phyloP scores from a whole-genome alignment of 2,329 filamentous ascomycete species.

The Orbilia brochopaga region DNA sequence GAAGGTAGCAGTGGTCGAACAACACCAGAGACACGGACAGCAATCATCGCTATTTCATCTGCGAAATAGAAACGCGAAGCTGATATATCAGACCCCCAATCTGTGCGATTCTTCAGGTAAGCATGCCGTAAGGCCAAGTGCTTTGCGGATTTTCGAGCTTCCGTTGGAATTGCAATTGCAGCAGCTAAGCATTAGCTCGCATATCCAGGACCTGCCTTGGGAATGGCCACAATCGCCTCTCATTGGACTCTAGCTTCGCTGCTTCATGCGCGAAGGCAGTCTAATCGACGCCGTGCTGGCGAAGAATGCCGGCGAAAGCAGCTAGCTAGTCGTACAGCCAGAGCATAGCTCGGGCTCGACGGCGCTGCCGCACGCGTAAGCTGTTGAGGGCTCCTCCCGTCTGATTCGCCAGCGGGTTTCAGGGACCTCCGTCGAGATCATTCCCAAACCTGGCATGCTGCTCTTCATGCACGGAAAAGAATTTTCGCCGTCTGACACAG shows the following conservation, averaged over 20 bases:
- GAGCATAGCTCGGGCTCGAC: constrained; percentile 9
- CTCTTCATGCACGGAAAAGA: constrained; percentile 39
- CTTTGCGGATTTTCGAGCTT: no score
- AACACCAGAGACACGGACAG: background rate
- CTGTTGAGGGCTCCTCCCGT: constrained; percentile 16
- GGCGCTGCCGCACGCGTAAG: constrained; percentile 40
- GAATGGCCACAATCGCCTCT: background rate
- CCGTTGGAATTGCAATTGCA: background rate
- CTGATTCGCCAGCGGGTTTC: constrained; percentile 30
- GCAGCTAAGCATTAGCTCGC: background rate
- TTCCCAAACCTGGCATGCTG: constrained; percentile 35
- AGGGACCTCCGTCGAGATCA: constrained; percentile 29
- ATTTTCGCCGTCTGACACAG: constrained; percentile 17
- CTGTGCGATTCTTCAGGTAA: no score
- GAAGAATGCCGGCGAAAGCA: constrained; percentile 37
- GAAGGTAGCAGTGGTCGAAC: background rate
- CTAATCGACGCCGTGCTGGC: background rate
- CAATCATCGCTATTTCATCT: background rate
- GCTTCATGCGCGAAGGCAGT: background rate
- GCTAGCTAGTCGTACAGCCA: constrained; percentile 25
- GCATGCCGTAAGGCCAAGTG: no score
- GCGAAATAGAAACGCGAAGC: no score
- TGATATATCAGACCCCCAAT: no score
- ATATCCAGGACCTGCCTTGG: background rate
- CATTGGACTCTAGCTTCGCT: background rate